Evolutionary conservation across 257 asterid genomes (phyloP), one percentile per base, ranked within the genome.

Genomic region (Nicotiana undulata): DNA sequence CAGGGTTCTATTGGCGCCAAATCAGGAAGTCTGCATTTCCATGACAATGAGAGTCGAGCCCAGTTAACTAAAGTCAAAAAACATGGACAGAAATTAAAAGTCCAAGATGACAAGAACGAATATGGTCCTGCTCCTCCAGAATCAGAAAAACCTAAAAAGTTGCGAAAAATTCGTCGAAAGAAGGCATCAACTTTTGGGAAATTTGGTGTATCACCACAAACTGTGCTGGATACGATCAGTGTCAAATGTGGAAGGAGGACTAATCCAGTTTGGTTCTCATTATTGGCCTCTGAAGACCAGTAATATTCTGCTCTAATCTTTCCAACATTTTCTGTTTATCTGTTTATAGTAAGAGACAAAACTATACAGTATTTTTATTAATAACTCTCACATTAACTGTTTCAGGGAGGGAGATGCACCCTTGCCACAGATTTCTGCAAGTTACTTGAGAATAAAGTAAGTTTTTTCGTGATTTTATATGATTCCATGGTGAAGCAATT

Each of bases 361-460:
- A 80, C 70, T 28, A 52, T 31, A 67, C 40, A 65, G 37, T 40
- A 24, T 79, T 49, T 83, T 56, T 49, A 22, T 61, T 17, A 82
- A 59, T 89, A 51, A 85, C 77, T 82, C 58, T 80, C 66, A n/a
- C 20, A 22, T 75, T 84, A 44, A 65, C 76, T 76, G 74, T 84
- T 86, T 81, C 91, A 94, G 98, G 94, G 93, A 86, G 76, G 94
- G 91, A 76, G 90, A 84, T 86, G 82, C 82, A 52, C 89, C 94
- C 81, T 84, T 93, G 93, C 97, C 98, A 75, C 98, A 94, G 89
- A 89, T 93, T 86, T 86, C 98, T 85, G 92, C 96, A 49, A 88
- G 92, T 83, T 94, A 91, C 89, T 86, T 94, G 82, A 90, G 98
- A 86, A 90, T 94, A 82, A 94, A 94, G 98, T 93, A 84, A 89